These are phyloP conservation scores for Cylindrodendrum hubeiense DNA, from an alignment of 2,329 filamentous ascomycete genomes.

Conservation along the genomic window DNA sequence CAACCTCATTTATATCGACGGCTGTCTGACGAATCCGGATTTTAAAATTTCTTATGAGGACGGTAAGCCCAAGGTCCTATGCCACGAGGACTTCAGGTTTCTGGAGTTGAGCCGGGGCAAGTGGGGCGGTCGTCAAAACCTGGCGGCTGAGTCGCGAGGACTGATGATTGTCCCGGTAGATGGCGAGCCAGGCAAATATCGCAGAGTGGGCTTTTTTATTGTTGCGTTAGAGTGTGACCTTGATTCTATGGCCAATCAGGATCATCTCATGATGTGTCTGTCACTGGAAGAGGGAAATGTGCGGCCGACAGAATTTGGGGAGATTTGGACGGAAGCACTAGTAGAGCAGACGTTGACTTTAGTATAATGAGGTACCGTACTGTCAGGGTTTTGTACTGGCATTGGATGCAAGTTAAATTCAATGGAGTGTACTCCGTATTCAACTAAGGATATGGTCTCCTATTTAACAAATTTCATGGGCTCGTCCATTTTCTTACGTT, in stretches of 20 bases:
- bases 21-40: constrained; percentile 2
- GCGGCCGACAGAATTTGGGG: constrained; percentile 9
- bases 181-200: not conserved
- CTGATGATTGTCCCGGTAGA: constrained; percentile 3
- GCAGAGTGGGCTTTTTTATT: constrained; percentile 10
- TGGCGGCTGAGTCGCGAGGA: constrained; percentile 5
- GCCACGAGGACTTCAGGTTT: not conserved
- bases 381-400: too few species aligned
- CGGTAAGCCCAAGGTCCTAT: not conserved
- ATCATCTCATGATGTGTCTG: not conserved
- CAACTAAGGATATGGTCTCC: too few species aligned
- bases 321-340: constrained; percentile 6
- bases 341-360: not conserved
- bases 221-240: constrained; percentile 8
- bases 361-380: too few species aligned
- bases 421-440: too few species aligned
- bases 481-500: too few species aligned
- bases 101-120: constrained; percentile 10
- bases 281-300: constrained; percentile 3
- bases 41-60: not conserved
- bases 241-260: not conserved
- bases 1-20: constrained; percentile 9
- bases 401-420: too few species aligned
- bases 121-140: constrained; percentile 2
- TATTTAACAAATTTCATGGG: too few species aligned